Evolutionary conservation across 495 filamentous ascomycete species (phyloP), one percentile per base, ranked within the genome.

Genomic region (Penicillium lagena): DNA sequence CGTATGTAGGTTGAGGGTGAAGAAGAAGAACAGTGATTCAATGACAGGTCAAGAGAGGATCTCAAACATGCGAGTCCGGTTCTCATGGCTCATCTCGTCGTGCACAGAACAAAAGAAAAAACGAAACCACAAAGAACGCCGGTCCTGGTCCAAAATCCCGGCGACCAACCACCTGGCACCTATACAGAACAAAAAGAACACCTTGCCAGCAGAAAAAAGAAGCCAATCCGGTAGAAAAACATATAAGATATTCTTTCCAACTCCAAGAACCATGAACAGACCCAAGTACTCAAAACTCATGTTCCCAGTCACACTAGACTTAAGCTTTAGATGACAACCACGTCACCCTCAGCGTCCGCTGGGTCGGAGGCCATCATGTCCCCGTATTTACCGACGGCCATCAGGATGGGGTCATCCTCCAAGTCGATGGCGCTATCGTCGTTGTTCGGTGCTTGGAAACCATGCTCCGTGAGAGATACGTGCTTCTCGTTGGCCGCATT

Each of bases 281-380:
- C 37, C 52, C 42, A 41, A 35, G 47, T 53, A 40, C 45, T 39
- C 31, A 42, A 32, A 22, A 36, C 37, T 52, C 62, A 22, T 22
- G 6, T 4, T 22, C 22, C 22, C 22, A 4, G 4, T 4, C 22
- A 22, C 22, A 22, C 22, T 6, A 22, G 22, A 22, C 22, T 22
- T 22, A 6, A 22, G 22, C 22, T 4, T 22, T 22, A 73, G 43
- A 73, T 69, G 46, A 73, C 70, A 42, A 73, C 63, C 43, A 73
- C 67, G 53, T 73, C 68, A n/a, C 70, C 68, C 43, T 73, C 67
- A 17, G 70, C 65, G 52, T 73, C 70, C 10, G 68, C 66, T n/a
- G 68, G 66, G 38, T 72, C 68, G 9, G 70, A 72, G 8, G 59
- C 68, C 66, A 72, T 72, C 64, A 72, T 73, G 42, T 72, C 66